Percentiles rank a stretch among this genome's conserved stretches.
Evolutionary conservation across 2,329 filamentous ascomycete species (phyloP).

Genomic region (Aureobasidium pullulans): DNA sequence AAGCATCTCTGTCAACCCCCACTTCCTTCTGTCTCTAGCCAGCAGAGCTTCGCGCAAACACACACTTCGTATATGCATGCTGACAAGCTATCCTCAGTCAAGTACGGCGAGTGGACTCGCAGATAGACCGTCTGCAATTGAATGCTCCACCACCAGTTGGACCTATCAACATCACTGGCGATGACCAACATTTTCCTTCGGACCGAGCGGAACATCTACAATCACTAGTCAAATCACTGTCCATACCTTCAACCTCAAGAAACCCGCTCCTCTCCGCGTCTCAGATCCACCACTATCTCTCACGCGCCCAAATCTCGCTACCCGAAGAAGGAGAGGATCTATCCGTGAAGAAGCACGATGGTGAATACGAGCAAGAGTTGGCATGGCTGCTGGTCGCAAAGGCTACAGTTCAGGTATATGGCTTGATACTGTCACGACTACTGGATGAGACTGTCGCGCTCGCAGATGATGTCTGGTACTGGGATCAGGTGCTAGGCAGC

Average conservation of each 20-base stretch:
- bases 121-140: slow-evolving; percentile 52
- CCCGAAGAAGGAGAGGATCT: slow-evolving; percentile 10
- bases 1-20: neutral
- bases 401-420: slow-evolving; percentile 84
- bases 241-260: slow-evolving; percentile 12
- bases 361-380: slow-evolving; percentile 64
- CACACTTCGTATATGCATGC: neutral
- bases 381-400: slow-evolving; percentile 90
- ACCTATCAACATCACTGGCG: slow-evolving; percentile 13
- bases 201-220: slow-evolving; percentile 26
- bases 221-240: slow-evolving; percentile 16
- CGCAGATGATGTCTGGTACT: slow-evolving; percentile 87
- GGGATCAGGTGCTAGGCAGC: slow-evolving; percentile 80
- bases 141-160: slow-evolving; percentile 23
- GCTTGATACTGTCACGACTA: slow-evolving; percentile 66
- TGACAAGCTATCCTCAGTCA: slow-evolving; percentile 34
- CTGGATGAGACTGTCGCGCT: slow-evolving; percentile 77
- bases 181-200: slow-evolving; percentile 17
- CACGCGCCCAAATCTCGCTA: neutral
- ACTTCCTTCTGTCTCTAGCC: neutral
- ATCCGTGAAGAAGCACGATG: slow-evolving; percentile 7
- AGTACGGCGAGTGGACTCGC: slow-evolving; percentile 49
- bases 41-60: neutral
- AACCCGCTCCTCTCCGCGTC: slow-evolving; percentile 13
- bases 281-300: slow-evolving; percentile 14